Base-by-base conservation (phyloP, 2,329 filamentous ascomycete species). In the Fusarium albosuccineum region DNA sequence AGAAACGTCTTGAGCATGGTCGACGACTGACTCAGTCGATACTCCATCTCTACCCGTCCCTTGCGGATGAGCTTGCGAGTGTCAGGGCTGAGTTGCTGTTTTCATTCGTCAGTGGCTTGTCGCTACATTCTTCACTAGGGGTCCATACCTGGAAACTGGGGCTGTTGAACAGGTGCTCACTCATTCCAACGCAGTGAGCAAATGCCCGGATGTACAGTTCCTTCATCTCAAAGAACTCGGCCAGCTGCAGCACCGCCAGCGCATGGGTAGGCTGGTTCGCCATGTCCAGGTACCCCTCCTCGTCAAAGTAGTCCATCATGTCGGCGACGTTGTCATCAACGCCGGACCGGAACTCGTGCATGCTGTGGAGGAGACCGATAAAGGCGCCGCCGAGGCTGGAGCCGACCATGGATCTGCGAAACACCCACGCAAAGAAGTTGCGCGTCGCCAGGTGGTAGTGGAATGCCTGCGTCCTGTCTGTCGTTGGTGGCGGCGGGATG, bases 101-200 rank as follows among this genome's bases (percentile, higher is more conserved):
- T 17, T 41, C 27, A 27, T 3, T 41, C 56, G 66, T 77, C 57
- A 78, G 73, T 56, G 56, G 48, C n/a, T 48, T 63, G 6, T 2
- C 50, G 30, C 29, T 33, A 54, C 41, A 44, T 52, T 41, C 58
- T 49, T 30, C 10, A 11, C 26, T 2, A 13, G 14, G 27, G 27
- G 52, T 52, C 78, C 86, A 70, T 80, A 90, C 89, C 75, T 85
- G 80, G 63, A 89, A 92, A 64, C 92, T 91, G 1, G 83, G 75
- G 67, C 85, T 86, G 6, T 78, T 72, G 40, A 82, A 80, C 6
- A 94, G 64, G 27, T 81, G 81, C 17, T 91, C 87, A 62, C 86
- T 86, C 92, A 95, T 94, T 42, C 92, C 92, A 36, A 91, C 90
- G 73, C 92, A 93, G 73, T 96, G 92, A 13, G 87, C 85, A 77